Base-by-base conservation (phyloP, 2,329 filamentous ascomycete genomes). In the Neopestalotiopsis rosae region DNA sequence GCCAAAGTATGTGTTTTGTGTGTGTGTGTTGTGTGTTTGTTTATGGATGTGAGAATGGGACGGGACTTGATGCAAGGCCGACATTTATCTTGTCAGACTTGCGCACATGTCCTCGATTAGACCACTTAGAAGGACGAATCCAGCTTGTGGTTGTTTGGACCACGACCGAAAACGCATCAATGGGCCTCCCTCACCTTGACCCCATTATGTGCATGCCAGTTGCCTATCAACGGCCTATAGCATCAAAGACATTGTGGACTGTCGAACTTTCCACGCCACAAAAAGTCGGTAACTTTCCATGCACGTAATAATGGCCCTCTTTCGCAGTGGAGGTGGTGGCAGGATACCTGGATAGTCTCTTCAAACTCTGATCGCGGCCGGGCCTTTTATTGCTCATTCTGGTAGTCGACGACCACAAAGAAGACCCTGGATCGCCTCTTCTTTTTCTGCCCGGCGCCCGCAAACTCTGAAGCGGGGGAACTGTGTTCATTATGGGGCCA, bases 221-320 rank as follows among this genome's bases (percentile, higher is more conserved):
- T 17, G 20, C 42, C 42, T 57, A 32, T 66, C 64, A 57, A n/a
- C 40, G 45, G 64, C 64, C 49, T 57, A 40, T 24, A 57, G 42
- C 30, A 66, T 57, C 20, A 20, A 56, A 65, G 45, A 45, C 40
- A 49, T 49, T 49, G 49, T 61, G 56, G 24, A 40, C 28, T 34
- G 14, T 66, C 28, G 17, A 40, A 38, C n/a, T 40, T n/a, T 59
- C 32, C 30, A 67, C 58, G 65, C 52, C 20, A 52, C 45, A 52
- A 52, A 28, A n/a, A 52, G 45, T 52, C 45, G 45, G 45, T 52
- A 52, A 62, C n/a, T 59, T 12, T 59, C 17, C 30, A 67, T 67
- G 65, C 65, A 67, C 65, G 65, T 67, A 67, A 67, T 67, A 40
- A 38, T 40, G 30, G 49, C 45, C 32, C 56, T 59, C 45, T 49